These are phyloP conservation scores for Ganoderma lucidum DNA, from an alignment of 1,284 basidiomycete species.

Conservation along the genomic window DNA sequence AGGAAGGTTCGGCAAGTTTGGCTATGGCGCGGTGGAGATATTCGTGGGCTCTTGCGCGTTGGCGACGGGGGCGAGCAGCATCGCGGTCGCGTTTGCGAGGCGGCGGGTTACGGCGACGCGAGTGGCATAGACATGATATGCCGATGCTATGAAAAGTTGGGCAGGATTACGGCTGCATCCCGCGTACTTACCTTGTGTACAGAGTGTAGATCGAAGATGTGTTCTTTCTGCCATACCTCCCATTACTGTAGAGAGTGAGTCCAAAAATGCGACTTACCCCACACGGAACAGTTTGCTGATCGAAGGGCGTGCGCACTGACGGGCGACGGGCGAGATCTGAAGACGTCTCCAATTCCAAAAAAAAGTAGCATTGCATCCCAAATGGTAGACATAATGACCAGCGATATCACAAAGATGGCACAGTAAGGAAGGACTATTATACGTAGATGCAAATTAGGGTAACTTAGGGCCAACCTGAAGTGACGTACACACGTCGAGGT, in stretches of 20 bases:
- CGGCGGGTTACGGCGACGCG: background rate
- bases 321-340: too few species aligned
- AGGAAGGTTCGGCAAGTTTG: constrained; percentile 33
- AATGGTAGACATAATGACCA: background rate
- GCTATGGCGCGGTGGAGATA: constrained; percentile 38
- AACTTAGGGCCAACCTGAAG: background rate
- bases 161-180: too few species aligned
- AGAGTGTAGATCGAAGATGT: too few species aligned
- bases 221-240: background rate
- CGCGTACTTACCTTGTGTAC: too few species aligned
- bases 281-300: background rate
- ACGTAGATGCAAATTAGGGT: background rate
- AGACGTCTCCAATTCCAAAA: too few species aligned
- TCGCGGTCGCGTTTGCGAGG: constrained; percentile 27
- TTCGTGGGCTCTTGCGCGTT: constrained; percentile 39
- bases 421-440: background rate
- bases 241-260: background rate
- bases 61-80: constrained; percentile 30
- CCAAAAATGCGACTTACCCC: background rate
- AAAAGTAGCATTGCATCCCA: background rate
- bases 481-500: background rate
- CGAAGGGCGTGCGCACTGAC: background rate
- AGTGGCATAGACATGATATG: background rate
- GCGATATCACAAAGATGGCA: too few species aligned
- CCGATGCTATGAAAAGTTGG: too few species aligned